phyloP scores from a whole-genome alignment of 2,329 filamentous ascomycete genomes.

The Xylogone sp. region DNA sequence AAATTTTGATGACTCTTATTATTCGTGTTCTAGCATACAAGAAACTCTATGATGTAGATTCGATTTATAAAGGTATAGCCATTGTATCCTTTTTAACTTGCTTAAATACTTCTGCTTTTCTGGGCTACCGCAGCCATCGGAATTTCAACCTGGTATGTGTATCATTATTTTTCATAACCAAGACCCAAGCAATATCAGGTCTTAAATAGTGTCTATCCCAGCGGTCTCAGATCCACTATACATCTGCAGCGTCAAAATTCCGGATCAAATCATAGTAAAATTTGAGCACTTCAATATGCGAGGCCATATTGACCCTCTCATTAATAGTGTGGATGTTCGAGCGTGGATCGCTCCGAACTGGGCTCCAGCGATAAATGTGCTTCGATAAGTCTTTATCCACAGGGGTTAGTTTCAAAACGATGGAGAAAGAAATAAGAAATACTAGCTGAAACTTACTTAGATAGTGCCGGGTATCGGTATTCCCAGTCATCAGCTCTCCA shows the following conservation, averaged over 20 bases:
- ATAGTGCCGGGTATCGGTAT: conserved; percentile 4
- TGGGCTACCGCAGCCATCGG: too few relatives aligned
- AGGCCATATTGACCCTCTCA: conserved; percentile 31
- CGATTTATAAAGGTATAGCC: too few relatives aligned
- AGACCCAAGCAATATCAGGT: too few relatives aligned
- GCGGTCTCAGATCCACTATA: not conserved
- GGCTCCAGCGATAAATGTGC: conserved; percentile 33
- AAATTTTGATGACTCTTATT: too few relatives aligned
- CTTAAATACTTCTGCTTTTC: too few relatives aligned
- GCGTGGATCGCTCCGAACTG: conserved; percentile 8
- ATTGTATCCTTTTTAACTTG: too few relatives aligned
- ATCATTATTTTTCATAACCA: too few relatives aligned
- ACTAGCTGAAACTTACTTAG: not conserved
- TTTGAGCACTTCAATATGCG: conserved; percentile 29
- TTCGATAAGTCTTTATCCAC: conserved; percentile 6
- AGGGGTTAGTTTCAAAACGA: not conserved
- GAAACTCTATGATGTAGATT: too few relatives aligned
- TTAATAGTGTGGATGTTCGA: conserved; percentile 30
- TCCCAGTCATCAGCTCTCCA: conserved; percentile 5
- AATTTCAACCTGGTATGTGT: too few relatives aligned
- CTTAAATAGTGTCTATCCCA: too few relatives aligned
- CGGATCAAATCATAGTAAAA: conserved; percentile 35
- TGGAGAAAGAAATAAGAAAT: too few relatives aligned
- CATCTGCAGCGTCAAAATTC: conserved; percentile 27
- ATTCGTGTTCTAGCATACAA: too few relatives aligned